Percentiles rank a stretch among this genome's conserved stretches.
These are phyloP conservation scores for Cicer cuneatum DNA, from an alignment of 306 rosid species.

Conservation along the genomic window DNA sequence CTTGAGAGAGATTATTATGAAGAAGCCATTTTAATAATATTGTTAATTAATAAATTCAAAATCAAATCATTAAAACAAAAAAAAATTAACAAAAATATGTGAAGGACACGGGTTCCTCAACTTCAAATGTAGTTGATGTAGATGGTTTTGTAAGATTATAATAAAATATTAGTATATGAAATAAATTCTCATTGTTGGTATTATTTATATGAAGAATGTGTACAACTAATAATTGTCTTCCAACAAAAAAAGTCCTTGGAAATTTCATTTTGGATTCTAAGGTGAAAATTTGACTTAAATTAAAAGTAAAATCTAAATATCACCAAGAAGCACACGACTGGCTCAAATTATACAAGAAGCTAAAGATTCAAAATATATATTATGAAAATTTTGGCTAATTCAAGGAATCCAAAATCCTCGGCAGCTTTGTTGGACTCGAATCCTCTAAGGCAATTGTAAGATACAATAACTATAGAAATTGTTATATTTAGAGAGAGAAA, in stretches of 20 bases:
- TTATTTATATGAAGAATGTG: neutral
- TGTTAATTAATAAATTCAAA: slow-evolving; percentile 15
- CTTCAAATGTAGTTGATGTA: slow-evolving; percentile 51
- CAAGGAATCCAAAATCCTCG: no score
- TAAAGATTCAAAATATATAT: no score
- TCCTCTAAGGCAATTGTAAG: neutral
- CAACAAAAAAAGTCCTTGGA: neutral
- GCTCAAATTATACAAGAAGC: no score
- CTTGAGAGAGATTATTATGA: slow-evolving; percentile 46
- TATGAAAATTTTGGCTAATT: no score
- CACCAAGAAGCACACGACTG: no score
- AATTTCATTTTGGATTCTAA: neutral
- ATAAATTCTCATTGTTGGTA: slow-evolving; percentile 40
- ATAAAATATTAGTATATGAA: slow-evolving; percentile 32
- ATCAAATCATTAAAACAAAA: neutral
- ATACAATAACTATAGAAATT: no score
- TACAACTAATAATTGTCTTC: slow-evolving; percentile 13
- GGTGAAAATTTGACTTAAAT: neutral
- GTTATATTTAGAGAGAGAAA: no score
- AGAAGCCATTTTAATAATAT: neutral
- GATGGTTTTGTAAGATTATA: slow-evolving; percentile 49
- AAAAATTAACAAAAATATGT: neutral
- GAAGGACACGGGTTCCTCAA: slow-evolving; percentile 37
- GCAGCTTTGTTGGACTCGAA: no score
- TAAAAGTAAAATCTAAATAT: neutral